Evolutionary conservation across 2,329 filamentous ascomycete species (phyloP).

Genomic region (Fusarium verticillioides): DNA sequence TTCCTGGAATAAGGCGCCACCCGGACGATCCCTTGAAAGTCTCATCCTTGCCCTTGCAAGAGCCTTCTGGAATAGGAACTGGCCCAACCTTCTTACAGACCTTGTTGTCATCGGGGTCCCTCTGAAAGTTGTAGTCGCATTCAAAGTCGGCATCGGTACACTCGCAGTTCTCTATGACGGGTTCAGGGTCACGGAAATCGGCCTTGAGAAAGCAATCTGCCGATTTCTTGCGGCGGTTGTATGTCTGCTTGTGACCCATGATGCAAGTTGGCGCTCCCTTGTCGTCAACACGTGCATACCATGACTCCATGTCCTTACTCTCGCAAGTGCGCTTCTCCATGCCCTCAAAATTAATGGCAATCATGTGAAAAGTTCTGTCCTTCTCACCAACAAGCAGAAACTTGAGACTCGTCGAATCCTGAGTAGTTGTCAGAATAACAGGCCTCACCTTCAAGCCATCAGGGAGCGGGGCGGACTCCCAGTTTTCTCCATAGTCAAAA

Average conservation of each 20-base stretch:
- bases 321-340: slow-evolving; percentile 84
- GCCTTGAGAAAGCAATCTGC: slow-evolving; percentile 90
- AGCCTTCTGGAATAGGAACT: slow-evolving; percentile 74
- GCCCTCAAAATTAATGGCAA: slow-evolving; percentile 84
- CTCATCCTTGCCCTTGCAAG: slow-evolving; percentile 75
- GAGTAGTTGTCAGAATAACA: slow-evolving; percentile 83
- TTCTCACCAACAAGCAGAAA: slow-evolving; percentile 81
- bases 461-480: slow-evolving; percentile 78
- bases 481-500: slow-evolving; percentile 87
- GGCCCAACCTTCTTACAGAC: slow-evolving; percentile 74
- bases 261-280: slow-evolving; percentile 86
- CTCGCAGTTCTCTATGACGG: slow-evolving; percentile 78
- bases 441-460: slow-evolving; percentile 75
- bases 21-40: slow-evolving; percentile 88
- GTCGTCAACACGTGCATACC: slow-evolving; percentile 84
- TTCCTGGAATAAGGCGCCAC: slow-evolving; percentile 90
- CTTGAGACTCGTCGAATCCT: slow-evolving; percentile 91
- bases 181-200: slow-evolving; percentile 82
- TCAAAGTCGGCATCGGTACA: slow-evolving; percentile 91
- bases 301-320: slow-evolving; percentile 83
- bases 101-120: slow-evolving; percentile 70
- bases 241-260: slow-evolving; percentile 96
- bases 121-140: slow-evolving; percentile 92
- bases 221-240: slow-evolving; percentile 83
- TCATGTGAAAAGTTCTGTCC: slow-evolving; percentile 68